Evolutionary conservation across 2,329 filamentous ascomycete genomes (phyloP).

Genomic region (Colletotrichum sp.): DNA sequence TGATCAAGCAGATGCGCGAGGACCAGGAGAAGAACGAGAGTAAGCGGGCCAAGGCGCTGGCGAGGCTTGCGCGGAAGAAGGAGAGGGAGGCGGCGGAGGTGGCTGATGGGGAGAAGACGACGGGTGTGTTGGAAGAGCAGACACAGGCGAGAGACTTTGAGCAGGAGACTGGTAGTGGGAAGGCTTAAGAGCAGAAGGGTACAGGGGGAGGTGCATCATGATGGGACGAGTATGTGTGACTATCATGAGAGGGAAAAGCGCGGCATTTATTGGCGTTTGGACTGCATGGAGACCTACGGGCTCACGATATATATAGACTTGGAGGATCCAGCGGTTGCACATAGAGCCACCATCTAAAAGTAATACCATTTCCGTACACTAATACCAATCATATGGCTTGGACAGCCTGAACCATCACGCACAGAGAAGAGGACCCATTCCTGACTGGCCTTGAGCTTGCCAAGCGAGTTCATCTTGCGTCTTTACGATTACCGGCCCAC

Average conservation of each 20-base stretch:
- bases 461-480: not conserved
- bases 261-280: not conserved
- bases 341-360: not conserved
- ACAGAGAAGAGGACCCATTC: not conserved
- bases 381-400: not conserved
- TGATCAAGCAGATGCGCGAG: constrained; percentile 50
- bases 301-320: not conserved
- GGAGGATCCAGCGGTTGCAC: not conserved
- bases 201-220: not conserved
- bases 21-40: constrained; percentile 46
- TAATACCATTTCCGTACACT: not conserved
- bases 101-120: not conserved
- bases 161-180: not conserved
- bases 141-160: not conserved
- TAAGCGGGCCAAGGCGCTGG: constrained; percentile 33
- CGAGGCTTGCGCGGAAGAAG: constrained; percentile 28
- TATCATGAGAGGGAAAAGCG: not conserved
- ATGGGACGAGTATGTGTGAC: not conserved
- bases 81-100: constrained; percentile 9
- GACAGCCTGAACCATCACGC: not conserved
- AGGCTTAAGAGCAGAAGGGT: not conserved
- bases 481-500: not conserved
- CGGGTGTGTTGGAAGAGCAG: not conserved
- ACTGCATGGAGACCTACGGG: not conserved
- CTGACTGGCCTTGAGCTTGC: not conserved